Percentiles rank a stretch among this genome's conserved stretches.
Evolutionary conservation across 306 rosid species (phyloP).

Genomic region (Prinsepia uniflora): DNA sequence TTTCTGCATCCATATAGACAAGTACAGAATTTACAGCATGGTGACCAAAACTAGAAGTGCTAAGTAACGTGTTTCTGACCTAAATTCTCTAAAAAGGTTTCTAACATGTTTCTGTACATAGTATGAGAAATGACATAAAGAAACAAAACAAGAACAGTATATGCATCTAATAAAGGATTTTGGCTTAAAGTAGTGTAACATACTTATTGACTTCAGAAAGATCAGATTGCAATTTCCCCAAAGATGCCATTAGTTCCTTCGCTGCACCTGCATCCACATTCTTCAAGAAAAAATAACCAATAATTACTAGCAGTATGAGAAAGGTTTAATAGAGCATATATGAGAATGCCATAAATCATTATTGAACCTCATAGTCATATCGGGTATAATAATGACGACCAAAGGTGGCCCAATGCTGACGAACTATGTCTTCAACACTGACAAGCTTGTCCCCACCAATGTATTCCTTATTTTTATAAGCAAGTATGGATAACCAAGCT

Average conservation of each 20-base stretch:
- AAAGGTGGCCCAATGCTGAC: constrained; percentile 85
- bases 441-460: constrained; percentile 74
- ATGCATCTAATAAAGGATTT: constrained; percentile 8
- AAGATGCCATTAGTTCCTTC: constrained; percentile 79
- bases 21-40: not conserved
- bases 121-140: not conserved
- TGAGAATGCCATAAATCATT: constrained; percentile 13
- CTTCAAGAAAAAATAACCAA: constrained; percentile 38
- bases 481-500: constrained; percentile 93
- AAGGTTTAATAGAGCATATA: not conserved
- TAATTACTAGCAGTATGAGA: constrained; percentile 20
- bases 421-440: constrained; percentile 93
- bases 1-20: not conserved
- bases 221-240: constrained; percentile 89
- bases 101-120: not conserved
- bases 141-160: not conserved
- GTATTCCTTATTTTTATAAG: constrained; percentile 75
- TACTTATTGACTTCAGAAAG: constrained; percentile 83
- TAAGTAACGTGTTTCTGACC: not conserved
- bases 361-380: constrained; percentile 82
- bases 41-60: not conserved
- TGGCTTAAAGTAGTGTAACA: constrained; percentile 17
- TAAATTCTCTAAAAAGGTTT: not conserved
- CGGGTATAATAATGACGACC: constrained; percentile 98
- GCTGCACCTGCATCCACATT: constrained; percentile 96